A percentile compares a stretch with the other conserved stretches of the same genome.
phyloP scores from a whole-genome alignment of 164 flowering plant genomes.

The Umbilicus rupestris region DNA sequence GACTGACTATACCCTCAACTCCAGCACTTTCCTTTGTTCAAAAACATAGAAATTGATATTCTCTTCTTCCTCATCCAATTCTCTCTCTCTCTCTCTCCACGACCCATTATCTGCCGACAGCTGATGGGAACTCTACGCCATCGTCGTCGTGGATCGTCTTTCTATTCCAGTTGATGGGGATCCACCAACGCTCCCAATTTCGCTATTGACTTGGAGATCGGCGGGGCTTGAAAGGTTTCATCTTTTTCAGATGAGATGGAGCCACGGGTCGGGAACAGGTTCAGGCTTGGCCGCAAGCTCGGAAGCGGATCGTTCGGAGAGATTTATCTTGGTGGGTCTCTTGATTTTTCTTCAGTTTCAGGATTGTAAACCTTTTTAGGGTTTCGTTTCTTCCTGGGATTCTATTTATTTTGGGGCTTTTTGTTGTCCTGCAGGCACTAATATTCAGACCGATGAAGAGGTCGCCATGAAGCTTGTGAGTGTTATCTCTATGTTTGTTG shows the following conservation, averaged over 20 bases:
- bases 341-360: not conserved
- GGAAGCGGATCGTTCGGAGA: constrained; percentile 5
- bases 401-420: not conserved
- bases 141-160: not conserved
- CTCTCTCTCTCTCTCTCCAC: not conserved
- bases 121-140: not conserved
- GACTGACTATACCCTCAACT: not conserved
- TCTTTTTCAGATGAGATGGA: not conserved
- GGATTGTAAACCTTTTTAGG: not conserved
- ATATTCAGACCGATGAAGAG: constrained; percentile 52
- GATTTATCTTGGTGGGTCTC: constrained; percentile 6
- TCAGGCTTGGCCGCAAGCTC: constrained; percentile 2
- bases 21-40: not conserved
- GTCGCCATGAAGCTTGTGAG: constrained; percentile 66
- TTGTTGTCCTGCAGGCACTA: constrained; percentile 29
- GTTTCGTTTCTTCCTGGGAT: not conserved
- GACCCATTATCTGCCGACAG: not conserved
- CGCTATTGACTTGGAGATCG: not conserved
- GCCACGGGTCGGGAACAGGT: not conserved
- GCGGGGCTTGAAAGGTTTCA: not conserved
- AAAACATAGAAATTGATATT: not conserved
- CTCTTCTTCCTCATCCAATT: not conserved
- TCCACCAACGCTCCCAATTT: not conserved
- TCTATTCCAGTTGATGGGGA: not conserved
- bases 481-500: constrained; percentile 8